Evolutionary conservation across 345 rosid species (phyloP), one percentile per base, ranked within the genome.

Genomic region (Boechera retrofracta): DNA sequence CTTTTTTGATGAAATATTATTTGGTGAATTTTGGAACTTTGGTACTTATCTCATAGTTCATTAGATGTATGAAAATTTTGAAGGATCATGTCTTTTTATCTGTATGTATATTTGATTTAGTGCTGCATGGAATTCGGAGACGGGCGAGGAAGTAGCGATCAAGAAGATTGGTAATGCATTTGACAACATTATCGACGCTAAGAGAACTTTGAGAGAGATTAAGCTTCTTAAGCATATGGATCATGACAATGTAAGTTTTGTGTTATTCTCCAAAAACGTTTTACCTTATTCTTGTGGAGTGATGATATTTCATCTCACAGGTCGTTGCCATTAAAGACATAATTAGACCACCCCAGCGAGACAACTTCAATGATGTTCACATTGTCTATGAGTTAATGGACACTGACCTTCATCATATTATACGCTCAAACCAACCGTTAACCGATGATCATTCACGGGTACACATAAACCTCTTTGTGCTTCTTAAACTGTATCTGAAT

Each of bases 141-240:
- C 93, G 7, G 74, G 81, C 5, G 93, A 93, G 80, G 95, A 91
- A 80, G 92, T 93, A 76, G 98, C 98, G 76, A 91, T 93, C 53
- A 93, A 93, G 89, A 93, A 93, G 84, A 85, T 93, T 78, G 92
- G 92, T 67, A 93, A 91, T 78, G 95, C 98, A 12, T 93, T 93
- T 47, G 95, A 80, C 71, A 93, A 93, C 79, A 82, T 92, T 38
- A 54, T 69, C 0, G 73, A 39, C 10, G 73, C 73, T 16, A 69
- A 69, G 63, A 39, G 73, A 69, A 69, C 95, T 62, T 78, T 93
- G 67, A 85, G 98, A 69, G 98, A 93, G 85, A 91, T 93, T 69
- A 91, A 89, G 88, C 93, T 93, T 74, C 89, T 88, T 52, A 81
- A 80, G 18, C 98, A 89, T 86, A 84, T 91, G 98, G 89, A 87